phyloP scores from a whole-genome alignment of 129 eudicot species.

The Gnaphalium uliginosum region DNA sequence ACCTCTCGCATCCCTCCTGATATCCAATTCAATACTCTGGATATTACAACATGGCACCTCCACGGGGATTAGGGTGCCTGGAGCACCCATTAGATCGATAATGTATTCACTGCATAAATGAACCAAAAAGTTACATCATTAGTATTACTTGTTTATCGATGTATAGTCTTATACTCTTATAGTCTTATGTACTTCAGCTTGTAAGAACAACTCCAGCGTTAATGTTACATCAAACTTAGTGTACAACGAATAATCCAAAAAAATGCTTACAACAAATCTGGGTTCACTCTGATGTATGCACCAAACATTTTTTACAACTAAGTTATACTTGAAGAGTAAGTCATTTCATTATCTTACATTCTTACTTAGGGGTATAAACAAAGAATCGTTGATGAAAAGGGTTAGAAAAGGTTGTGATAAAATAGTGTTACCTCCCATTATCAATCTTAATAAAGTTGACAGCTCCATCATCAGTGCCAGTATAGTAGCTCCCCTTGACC shows the following conservation, averaged over 20 bases:
- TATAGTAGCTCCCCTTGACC: conserved; percentile 96
- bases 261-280: not conserved
- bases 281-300: not conserved
- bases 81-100: conserved; percentile 96
- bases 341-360: not conserved
- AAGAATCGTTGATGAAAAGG: not conserved
- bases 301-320: not conserved
- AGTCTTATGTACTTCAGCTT: not conserved
- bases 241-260: not conserved
- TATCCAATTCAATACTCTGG: conserved; percentile 56
- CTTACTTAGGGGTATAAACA: not conserved
- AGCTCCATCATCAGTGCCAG: conserved; percentile 98
- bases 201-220: not conserved
- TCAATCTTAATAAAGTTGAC: conserved; percentile 83
- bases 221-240: not conserved
- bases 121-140: conserved; percentile 28
- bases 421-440: conserved; percentile 64
- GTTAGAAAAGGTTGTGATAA: not conserved
- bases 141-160: not conserved
- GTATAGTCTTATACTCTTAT: not conserved
- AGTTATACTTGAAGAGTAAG: not conserved
- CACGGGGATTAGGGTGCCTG: conserved; percentile 90
- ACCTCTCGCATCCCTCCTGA: conserved; percentile 37
- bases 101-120: conserved; percentile 79
- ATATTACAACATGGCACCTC: conserved; percentile 77